Evolutionary conservation across 2,329 filamentous ascomycete genomes (phyloP), one percentile per base, ranked within the genome.

Genomic region (Gremmenia infestans): DNA sequence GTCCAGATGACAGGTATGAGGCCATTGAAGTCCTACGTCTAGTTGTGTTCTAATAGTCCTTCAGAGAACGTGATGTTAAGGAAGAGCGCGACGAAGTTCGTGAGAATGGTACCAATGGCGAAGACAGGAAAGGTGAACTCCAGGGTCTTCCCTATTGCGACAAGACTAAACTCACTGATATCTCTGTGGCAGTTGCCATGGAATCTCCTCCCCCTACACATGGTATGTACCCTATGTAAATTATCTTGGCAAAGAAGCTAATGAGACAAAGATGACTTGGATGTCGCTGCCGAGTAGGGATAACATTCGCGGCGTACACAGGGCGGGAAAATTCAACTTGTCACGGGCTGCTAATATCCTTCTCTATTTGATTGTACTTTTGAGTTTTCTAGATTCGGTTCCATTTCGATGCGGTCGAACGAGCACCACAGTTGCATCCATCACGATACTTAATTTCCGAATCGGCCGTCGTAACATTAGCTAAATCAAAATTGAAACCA

Each of bases 111-210:
- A 80, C 89, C 23, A 95, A 93, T 68, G 91, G 88, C 58, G 91
- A 96, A 65, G 91, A 96, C 63, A 85, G 89, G 70, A 97, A 97
- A 85, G 84, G 92, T 96, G 74, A 63, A 12, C n/a, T 48, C 12
- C 12, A 48, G 42, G 51, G 57, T 32, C 49, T 63, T 56, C 57
- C 61, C 58, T 52, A 52, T 19, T 57, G 53, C 54, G 12, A 48
- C 23, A 23, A 54, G 65, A 56, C 57, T 54, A 60, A 61, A 59
- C 57, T 59, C 53, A 56, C 64, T 68, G 57, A 67, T 67, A 60
- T 53, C 47, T 48, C 28, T 52, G 39, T 63, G 60, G 68, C 60
- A 68, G 66, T 66, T 79, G 78, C 82, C 70, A 76, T 87, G 67
- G 91, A 95, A 65, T 90, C 89, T 67, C 88, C 90, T 64, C 84